phyloP scores from a whole-genome alignment of 2,329 filamentous ascomycete species.

The Eutypa lata region DNA sequence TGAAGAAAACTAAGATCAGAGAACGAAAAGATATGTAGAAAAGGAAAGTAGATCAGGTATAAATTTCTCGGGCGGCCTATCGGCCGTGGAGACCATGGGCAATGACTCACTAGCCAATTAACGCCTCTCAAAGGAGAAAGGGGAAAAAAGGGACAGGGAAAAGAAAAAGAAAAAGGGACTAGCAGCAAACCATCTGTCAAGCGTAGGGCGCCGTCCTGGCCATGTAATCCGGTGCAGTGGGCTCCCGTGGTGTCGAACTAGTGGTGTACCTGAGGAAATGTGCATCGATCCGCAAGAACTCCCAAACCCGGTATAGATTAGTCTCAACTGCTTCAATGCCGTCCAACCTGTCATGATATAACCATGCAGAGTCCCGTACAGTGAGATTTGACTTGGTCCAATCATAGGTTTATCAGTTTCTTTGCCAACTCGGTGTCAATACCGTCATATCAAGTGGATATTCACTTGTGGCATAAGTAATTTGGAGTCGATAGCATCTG shows the following conservation, averaged over 20 bases:
- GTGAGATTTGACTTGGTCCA: too few relatives aligned
- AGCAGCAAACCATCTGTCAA: background rate
- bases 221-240: background rate
- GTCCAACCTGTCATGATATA: too few relatives aligned
- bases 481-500: too few relatives aligned
- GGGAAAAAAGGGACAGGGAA: background rate
- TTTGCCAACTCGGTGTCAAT: too few relatives aligned
- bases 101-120: conserved; percentile 16
- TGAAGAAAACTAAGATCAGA: background rate
- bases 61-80: conserved; percentile 1
- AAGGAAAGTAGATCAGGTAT: conserved; percentile 4
- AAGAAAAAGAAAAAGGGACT: background rate
- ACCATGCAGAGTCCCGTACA: too few relatives aligned
- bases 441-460: too few relatives aligned
- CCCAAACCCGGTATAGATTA: too few relatives aligned
- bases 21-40: background rate
- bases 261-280: too few relatives aligned
- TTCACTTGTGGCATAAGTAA: background rate
- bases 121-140: background rate
- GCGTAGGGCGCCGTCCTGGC: background rate
- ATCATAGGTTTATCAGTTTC: too few relatives aligned
- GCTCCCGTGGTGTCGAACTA: background rate
- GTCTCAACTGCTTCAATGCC: too few relatives aligned
- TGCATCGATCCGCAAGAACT: too few relatives aligned
- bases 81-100: background rate